Percentiles rank a stretch among this genome's conserved stretches.
Conservation (phyloP, 139 green algal genomes). For the Spirogloea muscicola region DNA sequence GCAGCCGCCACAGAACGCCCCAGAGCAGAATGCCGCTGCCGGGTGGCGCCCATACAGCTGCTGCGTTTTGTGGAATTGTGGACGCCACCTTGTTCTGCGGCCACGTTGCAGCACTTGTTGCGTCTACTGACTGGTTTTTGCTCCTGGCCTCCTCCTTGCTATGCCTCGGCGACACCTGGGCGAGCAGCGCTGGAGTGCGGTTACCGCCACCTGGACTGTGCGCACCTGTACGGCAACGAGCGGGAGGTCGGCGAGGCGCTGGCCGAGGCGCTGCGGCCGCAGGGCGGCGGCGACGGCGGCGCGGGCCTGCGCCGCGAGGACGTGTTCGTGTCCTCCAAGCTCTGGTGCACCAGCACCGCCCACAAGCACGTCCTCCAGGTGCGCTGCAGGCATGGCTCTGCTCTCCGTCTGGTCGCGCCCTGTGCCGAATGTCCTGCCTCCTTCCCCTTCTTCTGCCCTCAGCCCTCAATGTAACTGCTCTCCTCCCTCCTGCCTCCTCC, state of each 20-base stretch:
- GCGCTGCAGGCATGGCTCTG: neutral
- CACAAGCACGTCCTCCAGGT: neutral
- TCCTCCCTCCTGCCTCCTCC: neutral
- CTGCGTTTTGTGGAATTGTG: no score
- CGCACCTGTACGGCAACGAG: constrained; percentile 45
- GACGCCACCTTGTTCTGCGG: no score
- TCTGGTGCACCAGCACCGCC: constrained; percentile 13
- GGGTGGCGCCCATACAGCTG: no score
- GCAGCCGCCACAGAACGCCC: no score
- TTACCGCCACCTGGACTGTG: constrained; percentile 52
- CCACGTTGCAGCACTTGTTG: no score
- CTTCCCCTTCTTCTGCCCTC: neutral
- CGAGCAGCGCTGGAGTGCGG: constrained; percentile 7
- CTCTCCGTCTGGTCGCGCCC: neutral
- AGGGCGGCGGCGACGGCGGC: no score
- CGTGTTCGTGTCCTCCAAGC: constrained; percentile 46
- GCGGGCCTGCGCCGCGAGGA: constrained; percentile 32
- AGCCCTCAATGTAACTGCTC: neutral
- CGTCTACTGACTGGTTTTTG: no score
- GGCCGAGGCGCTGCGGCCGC: constrained; percentile 19
- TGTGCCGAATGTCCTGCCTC: no score
- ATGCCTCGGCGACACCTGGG: no score
- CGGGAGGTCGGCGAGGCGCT: constrained; percentile 48
- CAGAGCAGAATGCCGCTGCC: no score
- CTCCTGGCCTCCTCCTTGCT: no score